A percentile compares a stretch with the other conserved stretches of the same genome.
These are phyloP conservation scores for Kuraishia capsulata DNA, from an alignment of 805 yeast species.

Conservation along the genomic window DNA sequence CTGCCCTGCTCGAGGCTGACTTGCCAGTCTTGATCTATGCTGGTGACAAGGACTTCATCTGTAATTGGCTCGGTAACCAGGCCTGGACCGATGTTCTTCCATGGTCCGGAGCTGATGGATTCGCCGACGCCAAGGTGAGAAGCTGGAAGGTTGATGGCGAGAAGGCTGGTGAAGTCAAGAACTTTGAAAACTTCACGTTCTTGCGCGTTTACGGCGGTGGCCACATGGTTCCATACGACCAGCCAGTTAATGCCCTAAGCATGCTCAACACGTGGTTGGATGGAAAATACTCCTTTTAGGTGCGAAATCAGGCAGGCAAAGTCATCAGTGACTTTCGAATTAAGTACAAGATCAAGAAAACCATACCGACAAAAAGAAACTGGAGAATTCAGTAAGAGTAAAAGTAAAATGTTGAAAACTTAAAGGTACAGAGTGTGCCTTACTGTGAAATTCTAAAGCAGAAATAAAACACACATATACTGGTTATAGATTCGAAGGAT, in stretches of 20 bases:
- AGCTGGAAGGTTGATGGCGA: conserved; percentile 45
- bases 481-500: too few species aligned
- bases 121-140: conserved; percentile 70
- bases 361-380: not conserved
- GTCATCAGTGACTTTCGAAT: not conserved
- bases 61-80: conserved; percentile 88
- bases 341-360: not conserved
- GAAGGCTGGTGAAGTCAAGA: conserved; percentile 29
- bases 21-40: conserved; percentile 83
- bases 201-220: conserved; percentile 85
- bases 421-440: too few species aligned
- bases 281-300: conserved; percentile 42
- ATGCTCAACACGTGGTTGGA: conserved; percentile 82
- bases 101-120: conserved; percentile 52
- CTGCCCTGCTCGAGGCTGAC: conserved; percentile 53
- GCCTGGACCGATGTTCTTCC: conserved; percentile 68
- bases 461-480: too few species aligned
- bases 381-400: too few species aligned
- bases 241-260: conserved; percentile 67
- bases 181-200: conserved; percentile 62
- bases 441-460: too few species aligned
- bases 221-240: conserved; percentile 93
- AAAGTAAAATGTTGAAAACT: too few species aligned
- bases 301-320: too few species aligned
- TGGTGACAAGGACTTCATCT: conserved; percentile 90